Conservation (phyloP, 116 monocot genomes). For the Iris pallida region DNA sequence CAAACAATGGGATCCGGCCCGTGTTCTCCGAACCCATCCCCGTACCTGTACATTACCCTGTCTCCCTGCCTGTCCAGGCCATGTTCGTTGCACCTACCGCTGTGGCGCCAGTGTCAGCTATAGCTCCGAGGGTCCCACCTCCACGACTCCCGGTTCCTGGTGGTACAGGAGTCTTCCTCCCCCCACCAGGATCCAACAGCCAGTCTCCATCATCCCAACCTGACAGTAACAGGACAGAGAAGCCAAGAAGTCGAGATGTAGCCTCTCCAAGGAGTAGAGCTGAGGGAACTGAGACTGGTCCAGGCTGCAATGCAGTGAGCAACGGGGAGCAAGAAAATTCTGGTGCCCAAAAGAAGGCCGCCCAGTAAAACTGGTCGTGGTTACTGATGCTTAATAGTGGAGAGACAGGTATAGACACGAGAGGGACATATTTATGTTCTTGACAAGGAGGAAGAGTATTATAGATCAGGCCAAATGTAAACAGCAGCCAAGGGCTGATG, state of each 20-base stretch:
- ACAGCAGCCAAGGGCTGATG: slow-evolving; percentile 7
- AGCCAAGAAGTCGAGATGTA: slow-evolving; percentile 4
- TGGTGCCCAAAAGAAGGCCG: slow-evolving; percentile 17
- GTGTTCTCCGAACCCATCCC: slow-evolving; percentile 39
- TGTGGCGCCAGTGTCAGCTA: slow-evolving; percentile 21
- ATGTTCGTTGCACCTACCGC: background rate
- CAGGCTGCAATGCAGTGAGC: slow-evolving; percentile 31
- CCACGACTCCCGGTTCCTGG: slow-evolving; percentile 53
- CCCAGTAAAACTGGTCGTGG: slow-evolving; percentile 5
- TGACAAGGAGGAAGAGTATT: slow-evolving; percentile 10
- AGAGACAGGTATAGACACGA: background rate
- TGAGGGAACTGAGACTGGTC: slow-evolving; percentile 12
- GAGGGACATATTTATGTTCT: background rate
- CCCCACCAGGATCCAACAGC: slow-evolving; percentile 40
- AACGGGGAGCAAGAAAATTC: slow-evolving; percentile 20
- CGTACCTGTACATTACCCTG: slow-evolving; percentile 17
- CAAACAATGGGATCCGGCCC: slow-evolving; percentile 43
- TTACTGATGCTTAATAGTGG: slow-evolving; percentile 1
- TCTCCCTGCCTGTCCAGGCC: slow-evolving; percentile 27
- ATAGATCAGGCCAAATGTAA: slow-evolving; percentile 19
- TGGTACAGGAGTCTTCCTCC: slow-evolving; percentile 73
- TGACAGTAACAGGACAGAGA: slow-evolving; percentile 19
- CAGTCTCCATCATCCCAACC: background rate
- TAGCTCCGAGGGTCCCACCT: slow-evolving; percentile 30
- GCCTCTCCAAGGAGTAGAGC: slow-evolving; percentile 20